A percentile compares a stretch with the other conserved stretches of the same genome.
phyloP scores from a whole-genome alignment of 495 filamentous ascomycete genomes.

The Podospora pseudoanserina region DNA sequence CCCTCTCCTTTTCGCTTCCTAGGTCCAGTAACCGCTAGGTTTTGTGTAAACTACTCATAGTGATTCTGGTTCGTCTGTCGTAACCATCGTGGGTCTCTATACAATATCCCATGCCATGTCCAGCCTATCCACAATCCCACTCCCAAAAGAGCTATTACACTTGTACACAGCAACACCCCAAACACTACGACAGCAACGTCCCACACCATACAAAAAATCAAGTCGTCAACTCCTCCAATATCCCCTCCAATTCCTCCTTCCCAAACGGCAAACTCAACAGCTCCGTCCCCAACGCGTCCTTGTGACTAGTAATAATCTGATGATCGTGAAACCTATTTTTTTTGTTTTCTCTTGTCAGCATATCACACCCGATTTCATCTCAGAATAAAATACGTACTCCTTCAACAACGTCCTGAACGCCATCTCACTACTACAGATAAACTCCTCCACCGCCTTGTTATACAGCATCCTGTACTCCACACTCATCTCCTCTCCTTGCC shows the following conservation, averaged over 20 bases:
- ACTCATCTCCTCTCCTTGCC: conserved; percentile 50
- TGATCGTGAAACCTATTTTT: conserved; percentile 79
- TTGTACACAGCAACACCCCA: too few species aligned
- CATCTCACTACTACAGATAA: conserved; percentile 95
- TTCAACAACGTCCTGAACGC: conserved; percentile 89
- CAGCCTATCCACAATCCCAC: too few species aligned
- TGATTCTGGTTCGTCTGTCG: too few species aligned
- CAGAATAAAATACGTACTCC: conserved; percentile 55
- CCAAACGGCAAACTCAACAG: conserved; percentile 79
- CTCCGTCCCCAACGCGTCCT: conserved; percentile 81
- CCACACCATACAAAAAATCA: conserved; percentile 19
- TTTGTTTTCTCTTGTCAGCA: background rate
- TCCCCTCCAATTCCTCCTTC: conserved; percentile 82
- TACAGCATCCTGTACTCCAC: conserved; percentile 90
- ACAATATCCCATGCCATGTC: too few species aligned
- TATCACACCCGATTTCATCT: background rate
- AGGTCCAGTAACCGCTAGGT: too few species aligned
- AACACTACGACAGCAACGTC: too few species aligned
- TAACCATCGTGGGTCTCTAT: too few species aligned
- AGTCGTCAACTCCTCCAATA: conserved; percentile 78
- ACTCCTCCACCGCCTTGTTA: conserved; percentile 92
- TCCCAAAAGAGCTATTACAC: too few species aligned
- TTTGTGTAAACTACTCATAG: too few species aligned
- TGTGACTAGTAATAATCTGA: conserved; percentile 86
- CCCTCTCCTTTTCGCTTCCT: too few species aligned